Evolutionary conservation across 2,329 filamentous ascomycete species (phyloP).

Genomic region (Teratosphaeria pseudoeucalypti): DNA sequence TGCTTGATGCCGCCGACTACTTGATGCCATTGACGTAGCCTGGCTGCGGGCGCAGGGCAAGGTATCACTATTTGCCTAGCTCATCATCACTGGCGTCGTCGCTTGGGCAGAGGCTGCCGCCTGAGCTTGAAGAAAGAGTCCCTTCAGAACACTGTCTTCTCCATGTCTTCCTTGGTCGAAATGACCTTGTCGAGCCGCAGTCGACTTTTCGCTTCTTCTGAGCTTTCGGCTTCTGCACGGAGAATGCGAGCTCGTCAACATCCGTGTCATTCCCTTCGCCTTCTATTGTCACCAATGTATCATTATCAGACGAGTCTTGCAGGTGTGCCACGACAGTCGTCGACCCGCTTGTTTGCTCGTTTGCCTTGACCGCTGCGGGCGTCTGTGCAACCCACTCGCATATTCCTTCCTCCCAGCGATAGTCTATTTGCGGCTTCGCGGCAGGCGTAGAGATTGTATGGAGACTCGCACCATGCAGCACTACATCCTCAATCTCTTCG

Average conservation of each 20-base stretch:
- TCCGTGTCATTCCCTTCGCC: not conserved
- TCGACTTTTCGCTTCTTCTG: not conserved
- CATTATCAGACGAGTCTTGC: not conserved
- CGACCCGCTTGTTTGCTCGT: not conserved
- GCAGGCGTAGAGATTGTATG: not conserved
- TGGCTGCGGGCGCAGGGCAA: not conserved
- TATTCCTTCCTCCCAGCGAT: slow-evolving; percentile 34
- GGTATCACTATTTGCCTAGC: not conserved
- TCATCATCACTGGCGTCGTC: not conserved
- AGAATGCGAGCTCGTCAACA: not conserved
- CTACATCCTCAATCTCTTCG: slow-evolving; percentile 4
- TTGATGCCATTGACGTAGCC: not conserved
- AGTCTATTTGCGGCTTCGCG: slow-evolving; percentile 3
- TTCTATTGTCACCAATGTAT: not conserved
- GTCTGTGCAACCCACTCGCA: slow-evolving; percentile 37
- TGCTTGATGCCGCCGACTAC: too few species aligned
- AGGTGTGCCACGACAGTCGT: not conserved
- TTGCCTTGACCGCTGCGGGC: slow-evolving; percentile 11
- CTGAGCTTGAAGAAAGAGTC: not conserved
- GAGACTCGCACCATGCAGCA: not conserved
- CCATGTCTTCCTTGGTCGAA: not conserved
- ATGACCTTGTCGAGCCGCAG: not conserved
- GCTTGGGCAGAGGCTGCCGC: not conserved
- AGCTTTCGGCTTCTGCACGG: not conserved
- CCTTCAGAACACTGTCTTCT: not conserved